Percentiles rank a stretch among this genome's conserved stretches.
Evolutionary conservation across 2,329 filamentous ascomycete genomes (phyloP).

Genomic region (Lachnellula cervina): DNA sequence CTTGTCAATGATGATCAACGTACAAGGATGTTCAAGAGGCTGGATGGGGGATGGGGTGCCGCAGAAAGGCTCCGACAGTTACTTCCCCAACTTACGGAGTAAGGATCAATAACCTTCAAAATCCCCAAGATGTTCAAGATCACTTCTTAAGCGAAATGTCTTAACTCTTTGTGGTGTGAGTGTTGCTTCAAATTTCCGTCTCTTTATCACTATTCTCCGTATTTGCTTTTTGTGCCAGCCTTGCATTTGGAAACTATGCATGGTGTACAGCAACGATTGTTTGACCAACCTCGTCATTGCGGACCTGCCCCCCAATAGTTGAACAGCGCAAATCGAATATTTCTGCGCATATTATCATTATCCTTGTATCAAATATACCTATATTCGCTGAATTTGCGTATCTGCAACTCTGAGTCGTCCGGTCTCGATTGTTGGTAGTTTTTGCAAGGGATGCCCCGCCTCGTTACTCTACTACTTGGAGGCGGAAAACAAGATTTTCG

Average conservation of each 20-base stretch:
- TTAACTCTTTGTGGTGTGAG: too few species aligned
- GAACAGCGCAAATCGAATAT: neutral
- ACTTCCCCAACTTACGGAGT: neutral
- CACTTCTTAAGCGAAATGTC: too few species aligned
- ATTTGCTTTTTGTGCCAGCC: neutral
- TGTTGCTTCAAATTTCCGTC: too few species aligned
- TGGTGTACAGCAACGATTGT: neutral
- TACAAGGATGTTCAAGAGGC: neutral
- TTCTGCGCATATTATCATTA: neutral
- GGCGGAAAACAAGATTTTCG: neutral
- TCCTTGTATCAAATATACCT: too few species aligned
- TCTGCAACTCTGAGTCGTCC: neutral
- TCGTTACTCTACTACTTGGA: neutral
- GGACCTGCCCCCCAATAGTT: neutral
- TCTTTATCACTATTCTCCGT: neutral
- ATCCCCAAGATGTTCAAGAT: neutral
- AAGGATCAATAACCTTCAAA: neutral
- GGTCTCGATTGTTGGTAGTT: neutral
- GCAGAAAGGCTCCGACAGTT: neutral
- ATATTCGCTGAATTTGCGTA: too few species aligned
- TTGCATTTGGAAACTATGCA: neutral
- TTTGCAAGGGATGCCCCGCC: neutral
- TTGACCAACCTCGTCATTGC: slow-evolving; percentile 4
- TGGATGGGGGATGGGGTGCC: neutral
- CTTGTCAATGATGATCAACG: neutral